Evolutionary conservation across 352 stramenopile species (phyloP), one percentile per base, ranked within the genome.

Genomic region (Pythium angustatum): DNA sequence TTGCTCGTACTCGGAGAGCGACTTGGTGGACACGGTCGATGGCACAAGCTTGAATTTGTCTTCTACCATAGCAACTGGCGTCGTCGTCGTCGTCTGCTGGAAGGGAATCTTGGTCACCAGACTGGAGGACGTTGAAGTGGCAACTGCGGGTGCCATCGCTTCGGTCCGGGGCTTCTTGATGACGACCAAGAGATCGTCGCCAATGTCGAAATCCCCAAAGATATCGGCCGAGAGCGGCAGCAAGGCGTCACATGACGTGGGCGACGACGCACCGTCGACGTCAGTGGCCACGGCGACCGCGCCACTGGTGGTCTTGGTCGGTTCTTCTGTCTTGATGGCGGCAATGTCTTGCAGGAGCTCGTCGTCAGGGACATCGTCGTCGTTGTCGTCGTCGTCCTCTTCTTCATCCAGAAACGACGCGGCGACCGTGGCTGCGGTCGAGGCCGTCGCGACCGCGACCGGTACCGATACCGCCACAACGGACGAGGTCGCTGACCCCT

Each of bases 1-100:
- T 54, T 80, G 66, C 31, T 72, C 60, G 70, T 78, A 88, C 56
- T 91, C 81, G 58, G 65, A 79, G 36, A 91, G 71, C 11, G 82
- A 64, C 61, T 78, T 66, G 49, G 45, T 31, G 31, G 62, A 53
- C 26, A 62, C 9, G n/a, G 41, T 61, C 19, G 38, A 53, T 17
- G 52, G 14, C 5, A 38, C 24, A 15, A 44, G n/a, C n/a, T n/a
- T n/a, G n/a, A n/a, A n/a, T n/a, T n/a, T n/a, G n/a, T n/a, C n/a
- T n/a, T n/a, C n/a, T n/a, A n/a, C n/a, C n/a, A n/a, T n/a, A n/a
- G n/a, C n/a, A n/a, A n/a, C n/a, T n/a, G n/a, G n/a, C n/a, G n/a
- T n/a, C n/a, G n/a, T n/a, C n/a, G n/a, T n/a, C n/a, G n/a, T n/a
- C n/a, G n/a, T n/a, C n/a, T n/a, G n/a, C n/a, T n/a, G n/a, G n/a